Evolutionary conservation across 768 basidiomycete species (phyloP), one percentile per base, ranked within the genome.

Genomic region (Lactarius sanguifluus): DNA sequence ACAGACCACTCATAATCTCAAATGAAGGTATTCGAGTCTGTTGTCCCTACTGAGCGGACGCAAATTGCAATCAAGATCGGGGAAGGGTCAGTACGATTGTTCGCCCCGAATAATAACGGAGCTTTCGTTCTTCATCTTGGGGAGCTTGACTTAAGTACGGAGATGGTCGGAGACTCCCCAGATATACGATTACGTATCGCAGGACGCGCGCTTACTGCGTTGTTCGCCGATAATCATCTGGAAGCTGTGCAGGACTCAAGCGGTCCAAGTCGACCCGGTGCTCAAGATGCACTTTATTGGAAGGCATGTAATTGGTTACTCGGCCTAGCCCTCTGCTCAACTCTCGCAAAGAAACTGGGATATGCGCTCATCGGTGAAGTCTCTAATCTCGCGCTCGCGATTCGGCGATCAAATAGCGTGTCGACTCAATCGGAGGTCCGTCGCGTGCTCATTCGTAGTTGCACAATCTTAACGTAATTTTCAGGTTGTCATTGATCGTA

Each of bases 11-110:
- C 38, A 65, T 52, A 52, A 61, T 38, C 43, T 57, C 41, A 7
- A 38, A 58, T 81, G 2, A 66, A 87, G 94, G 90, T 91, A 1
- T 99, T 99, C 73, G 96, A 96, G 75, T 84, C 93, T 28, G 94
- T 97, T 15, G 86, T 94, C 18, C 97, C 97, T 1, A 94, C 83
- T 63, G 97, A 98, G 74, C 78, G 89, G 52, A 98, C 94, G 7
- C 79, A 81, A 13, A 76, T 98, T 30, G 79, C 81, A n/a, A 66
- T 96, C 40, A 84, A 82, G 68, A 72, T 94, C 25, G 65, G 78
- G 20, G 89, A 95, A 71, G 83, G 86, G 12, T 90, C 92, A 0
- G 71, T 92, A 13, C 86, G 87, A 59, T 66, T 84, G 1, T 78
- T 85, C 25, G 83, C 89, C 1, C 83, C 84, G 1, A 82, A 74